Evolutionary conservation across 1,284 basidiomycete species (phyloP).

Genomic region (Ustilago curta): DNA sequence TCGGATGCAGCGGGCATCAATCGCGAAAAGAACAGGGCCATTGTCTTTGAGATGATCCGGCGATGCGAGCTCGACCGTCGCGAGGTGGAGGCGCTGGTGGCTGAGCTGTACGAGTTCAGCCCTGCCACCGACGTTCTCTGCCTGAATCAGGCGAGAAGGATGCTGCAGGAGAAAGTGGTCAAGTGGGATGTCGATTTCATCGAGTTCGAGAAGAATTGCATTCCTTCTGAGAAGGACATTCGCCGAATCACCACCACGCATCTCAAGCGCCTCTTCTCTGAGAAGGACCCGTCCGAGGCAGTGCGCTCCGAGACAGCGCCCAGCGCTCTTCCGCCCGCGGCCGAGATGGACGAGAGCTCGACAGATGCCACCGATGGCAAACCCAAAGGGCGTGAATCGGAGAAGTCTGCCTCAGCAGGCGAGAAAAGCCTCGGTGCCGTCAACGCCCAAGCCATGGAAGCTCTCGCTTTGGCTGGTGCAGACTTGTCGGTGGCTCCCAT

Average conservation of each 20-base stretch:
- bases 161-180: constrained; percentile 93
- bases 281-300: constrained; percentile 70
- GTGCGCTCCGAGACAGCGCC: constrained; percentile 23
- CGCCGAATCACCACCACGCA: constrained; percentile 68
- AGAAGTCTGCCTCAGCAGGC: constrained; percentile 21
- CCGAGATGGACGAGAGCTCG: constrained; percentile 64
- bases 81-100: constrained; percentile 81
- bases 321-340: constrained; percentile 56
- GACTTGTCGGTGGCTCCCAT: constrained; percentile 38
- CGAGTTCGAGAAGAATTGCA: constrained; percentile 70
- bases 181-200: constrained; percentile 91
- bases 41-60: constrained; percentile 48
- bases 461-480: constrained; percentile 32
- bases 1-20: constrained; percentile 51
- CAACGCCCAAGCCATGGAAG: constrained; percentile 27
- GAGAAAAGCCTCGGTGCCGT: constrained; percentile 3
- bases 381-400: constrained; percentile 13
- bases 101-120: constrained; percentile 73
- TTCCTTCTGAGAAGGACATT: constrained; percentile 71
- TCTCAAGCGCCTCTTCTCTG: constrained; percentile 73
- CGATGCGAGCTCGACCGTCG: constrained; percentile 66
- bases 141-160: constrained; percentile 86
- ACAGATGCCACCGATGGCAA: constrained; percentile 35
- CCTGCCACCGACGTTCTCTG: constrained; percentile 81
- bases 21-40: constrained; percentile 45